A percentile compares a stretch with the other conserved stretches of the same genome.
These are phyloP conservation scores for Secale cereale DNA, from an alignment of 176 grass and related monocot species.

Conservation along the genomic window DNA sequence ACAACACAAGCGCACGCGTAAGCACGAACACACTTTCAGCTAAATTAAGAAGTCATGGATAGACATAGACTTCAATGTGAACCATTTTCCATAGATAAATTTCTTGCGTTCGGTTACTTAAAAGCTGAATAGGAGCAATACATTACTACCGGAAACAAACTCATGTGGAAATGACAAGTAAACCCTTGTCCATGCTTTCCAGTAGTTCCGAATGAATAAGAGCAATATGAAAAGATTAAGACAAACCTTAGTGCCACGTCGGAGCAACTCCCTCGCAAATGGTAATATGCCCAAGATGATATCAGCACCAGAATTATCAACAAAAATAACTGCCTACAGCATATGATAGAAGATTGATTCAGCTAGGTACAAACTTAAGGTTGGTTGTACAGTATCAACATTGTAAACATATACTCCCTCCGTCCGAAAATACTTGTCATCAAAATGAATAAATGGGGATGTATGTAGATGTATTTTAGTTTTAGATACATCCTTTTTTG, in stretches of 20 bases:
- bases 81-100: neutral
- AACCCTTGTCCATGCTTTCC: neutral
- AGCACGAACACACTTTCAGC: neutral
- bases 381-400: neutral
- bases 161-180: neutral
- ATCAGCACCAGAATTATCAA: constrained; percentile 99
- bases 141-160: neutral
- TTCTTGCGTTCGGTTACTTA: neutral
- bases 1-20: neutral
- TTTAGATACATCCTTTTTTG: too few relatives aligned
- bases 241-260: constrained; percentile 84
- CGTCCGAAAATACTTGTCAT: too few relatives aligned
- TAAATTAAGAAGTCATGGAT: neutral
- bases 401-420: constrained; percentile 17
- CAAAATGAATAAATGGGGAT: too few relatives aligned
- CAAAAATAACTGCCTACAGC: constrained; percentile 91
- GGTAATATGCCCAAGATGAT: constrained; percentile 88
- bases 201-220: neutral
- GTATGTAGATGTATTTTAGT: too few relatives aligned
- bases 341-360: constrained; percentile 15
- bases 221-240: neutral
- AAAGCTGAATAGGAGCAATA: neutral
- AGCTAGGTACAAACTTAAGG: constrained; percentile 17
- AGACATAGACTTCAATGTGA: neutral
- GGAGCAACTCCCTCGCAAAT: constrained; percentile 93